phyloP scores from a whole-genome alignment of 257 asterid species.

The Ligustrum vulgare region DNA sequence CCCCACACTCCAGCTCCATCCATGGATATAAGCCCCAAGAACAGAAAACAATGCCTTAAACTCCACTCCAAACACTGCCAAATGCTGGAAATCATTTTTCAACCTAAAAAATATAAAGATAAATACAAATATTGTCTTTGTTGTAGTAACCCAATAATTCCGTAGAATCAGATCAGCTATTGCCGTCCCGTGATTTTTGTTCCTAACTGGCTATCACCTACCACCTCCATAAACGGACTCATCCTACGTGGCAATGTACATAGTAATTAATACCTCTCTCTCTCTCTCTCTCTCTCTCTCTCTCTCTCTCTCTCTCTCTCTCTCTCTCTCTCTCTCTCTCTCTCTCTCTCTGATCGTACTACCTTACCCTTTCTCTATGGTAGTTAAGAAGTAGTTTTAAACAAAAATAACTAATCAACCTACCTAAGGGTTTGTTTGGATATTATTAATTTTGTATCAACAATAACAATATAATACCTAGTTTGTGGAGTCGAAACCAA shows the following conservation, averaged over 20 bases:
- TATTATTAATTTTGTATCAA: too few species aligned
- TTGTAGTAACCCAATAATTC: constrained; percentile 12
- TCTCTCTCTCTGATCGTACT: too few species aligned
- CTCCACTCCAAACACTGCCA: not conserved
- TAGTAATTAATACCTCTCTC: too few species aligned
- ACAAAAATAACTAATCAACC: not conserved
- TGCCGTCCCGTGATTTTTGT: constrained; percentile 27
- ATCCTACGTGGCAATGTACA: constrained; percentile 17
- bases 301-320: too few species aligned
- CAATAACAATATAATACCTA: too few species aligned
- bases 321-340: too few species aligned
- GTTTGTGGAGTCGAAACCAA: too few species aligned
- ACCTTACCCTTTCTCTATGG: not conserved
- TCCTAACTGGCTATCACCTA: constrained; percentile 8
- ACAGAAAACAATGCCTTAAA: not conserved
- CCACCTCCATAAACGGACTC: constrained; percentile 15
- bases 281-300: too few species aligned
- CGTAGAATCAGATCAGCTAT: constrained; percentile 25
- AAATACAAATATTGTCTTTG: not conserved
- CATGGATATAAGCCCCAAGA: too few species aligned
- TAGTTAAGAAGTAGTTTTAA: not conserved
- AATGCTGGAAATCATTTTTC: constrained; percentile 17
- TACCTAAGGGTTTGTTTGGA: not conserved
- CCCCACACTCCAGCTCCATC: too few species aligned
- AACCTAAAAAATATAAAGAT: not conserved